A percentile compares a stretch with the other conserved stretches of the same genome.
These are phyloP conservation scores for Xylariaceae sp. DNA, from an alignment of 2,329 filamentous ascomycete species.

Conservation along the genomic window DNA sequence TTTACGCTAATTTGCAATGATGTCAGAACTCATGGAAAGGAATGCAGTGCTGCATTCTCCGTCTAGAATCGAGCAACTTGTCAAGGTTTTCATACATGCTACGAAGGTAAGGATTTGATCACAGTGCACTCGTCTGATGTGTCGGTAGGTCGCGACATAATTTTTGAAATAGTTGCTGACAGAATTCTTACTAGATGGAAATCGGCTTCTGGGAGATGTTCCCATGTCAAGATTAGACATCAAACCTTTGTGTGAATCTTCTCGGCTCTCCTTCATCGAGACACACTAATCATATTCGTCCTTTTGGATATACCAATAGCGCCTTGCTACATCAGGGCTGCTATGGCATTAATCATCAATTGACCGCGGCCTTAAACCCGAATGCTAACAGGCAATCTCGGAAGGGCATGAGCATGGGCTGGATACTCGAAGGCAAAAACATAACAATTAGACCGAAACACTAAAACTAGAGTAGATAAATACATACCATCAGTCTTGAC, in stretches of 20 bases:
- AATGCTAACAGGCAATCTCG: no score
- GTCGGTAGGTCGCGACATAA: neutral
- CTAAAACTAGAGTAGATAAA: no score
- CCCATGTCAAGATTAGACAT: conserved; percentile 22
- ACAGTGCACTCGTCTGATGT: neutral
- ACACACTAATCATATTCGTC: no score
- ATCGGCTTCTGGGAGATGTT: conserved; percentile 55
- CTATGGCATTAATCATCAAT: no score
- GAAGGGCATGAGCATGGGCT: no score
- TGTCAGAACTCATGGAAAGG: conserved; percentile 67
- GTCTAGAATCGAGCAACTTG: conserved; percentile 72
- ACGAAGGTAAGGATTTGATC: conserved; percentile 59
- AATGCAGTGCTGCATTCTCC: conserved; percentile 71
- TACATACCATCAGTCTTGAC: neutral
- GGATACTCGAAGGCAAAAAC: no score
- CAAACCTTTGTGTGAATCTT: no score
- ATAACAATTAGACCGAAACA: no score
- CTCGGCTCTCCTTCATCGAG: conserved; percentile 19
- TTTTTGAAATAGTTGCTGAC: neutral
- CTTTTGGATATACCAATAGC: no score
- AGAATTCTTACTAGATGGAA: conserved; percentile 40
- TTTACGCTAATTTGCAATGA: neutral
- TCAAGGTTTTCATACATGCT: conserved; percentile 81
- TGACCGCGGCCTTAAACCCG: no score
- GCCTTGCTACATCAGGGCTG: no score